Conservation (phyloP, 805 yeast species). For the Nakazawaea ambrosiae region DNA sequence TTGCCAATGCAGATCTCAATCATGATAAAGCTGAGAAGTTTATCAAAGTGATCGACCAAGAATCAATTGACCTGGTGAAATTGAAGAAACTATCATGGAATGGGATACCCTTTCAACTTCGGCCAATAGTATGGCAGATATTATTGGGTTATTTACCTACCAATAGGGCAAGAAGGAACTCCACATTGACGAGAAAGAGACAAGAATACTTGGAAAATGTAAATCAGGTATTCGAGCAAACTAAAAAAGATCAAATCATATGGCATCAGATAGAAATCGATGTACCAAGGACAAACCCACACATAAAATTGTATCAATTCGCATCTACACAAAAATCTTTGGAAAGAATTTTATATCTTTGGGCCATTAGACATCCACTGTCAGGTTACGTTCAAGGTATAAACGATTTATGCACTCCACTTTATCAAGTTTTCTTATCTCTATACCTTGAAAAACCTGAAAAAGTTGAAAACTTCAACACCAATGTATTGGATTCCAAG, state of each 20-base stretch:
- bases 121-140: conserved; percentile 87
- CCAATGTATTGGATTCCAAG: conserved; percentile 49
- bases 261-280: conserved; percentile 97
- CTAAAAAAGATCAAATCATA: conserved; percentile 59
- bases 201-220: conserved; percentile 80
- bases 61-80: conserved; percentile 59
- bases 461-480: conserved; percentile 54
- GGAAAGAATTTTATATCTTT: conserved; percentile 75
- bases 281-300: conserved; percentile 90
- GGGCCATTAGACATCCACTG: conserved; percentile 98
- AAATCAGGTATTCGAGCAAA: conserved; percentile 46
- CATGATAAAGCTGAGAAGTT: conserved; percentile 61
- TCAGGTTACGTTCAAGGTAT: conserved; percentile 98
- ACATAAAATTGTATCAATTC: conserved; percentile 62
- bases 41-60: conserved; percentile 47
- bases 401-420: conserved; percentile 89
- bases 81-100: conserved; percentile 85
- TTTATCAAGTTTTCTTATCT: conserved; percentile 76
- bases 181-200: conserved; percentile 71
- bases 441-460: conserved; percentile 48
- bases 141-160: conserved; percentile 87
- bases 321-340: conserved; percentile 70
- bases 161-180: conserved; percentile 65
- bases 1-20: conserved; percentile 30
- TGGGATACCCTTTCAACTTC: conserved; percentile 76